Conservation (phyloP, 1,284 basidiomycete species). For the Omphalotus olearius region DNA sequence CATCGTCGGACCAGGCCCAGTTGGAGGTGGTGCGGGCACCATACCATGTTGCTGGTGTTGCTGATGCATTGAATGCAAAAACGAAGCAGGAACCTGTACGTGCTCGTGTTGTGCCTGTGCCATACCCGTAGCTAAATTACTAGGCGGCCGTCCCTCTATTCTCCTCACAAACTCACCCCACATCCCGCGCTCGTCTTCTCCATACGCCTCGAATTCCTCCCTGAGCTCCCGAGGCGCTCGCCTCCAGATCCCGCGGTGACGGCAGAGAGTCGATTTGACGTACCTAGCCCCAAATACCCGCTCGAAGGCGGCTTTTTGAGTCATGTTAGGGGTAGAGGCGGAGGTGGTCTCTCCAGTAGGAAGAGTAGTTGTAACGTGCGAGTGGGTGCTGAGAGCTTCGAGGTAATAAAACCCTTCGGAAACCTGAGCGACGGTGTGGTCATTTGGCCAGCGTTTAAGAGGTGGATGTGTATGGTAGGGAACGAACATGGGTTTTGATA, state of each 20-base stretch:
- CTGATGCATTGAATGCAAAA: not conserved
- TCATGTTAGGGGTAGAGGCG: constrained; percentile 27
- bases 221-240: constrained; percentile 44
- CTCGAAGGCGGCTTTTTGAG: constrained; percentile 59
- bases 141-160: constrained; percentile 35
- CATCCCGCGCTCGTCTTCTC: constrained; percentile 51
- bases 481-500: constrained; percentile 27
- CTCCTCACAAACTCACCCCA: constrained; percentile 64
- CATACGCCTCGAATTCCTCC: constrained; percentile 46
- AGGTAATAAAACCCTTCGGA: constrained; percentile 44
- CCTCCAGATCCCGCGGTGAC: constrained; percentile 60
- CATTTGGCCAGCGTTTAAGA: constrained; percentile 66
- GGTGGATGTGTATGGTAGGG: constrained; percentile 52
- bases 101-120: not conserved
- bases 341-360: not conserved
- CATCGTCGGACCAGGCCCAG: not conserved
- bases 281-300: constrained; percentile 62
- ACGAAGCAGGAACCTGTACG: not conserved
- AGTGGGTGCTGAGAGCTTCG: constrained; percentile 19
- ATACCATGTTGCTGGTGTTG: not conserved
- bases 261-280: constrained; percentile 66
- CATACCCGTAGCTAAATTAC: not conserved
- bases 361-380: constrained; percentile 3
- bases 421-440: constrained; percentile 62
- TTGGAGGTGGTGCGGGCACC: not conserved